Percentiles rank a stretch among this genome's conserved stretches.
Evolutionary conservation across 306 rosid genomes (phyloP).

Genomic region (Clitoria ternatea): DNA sequence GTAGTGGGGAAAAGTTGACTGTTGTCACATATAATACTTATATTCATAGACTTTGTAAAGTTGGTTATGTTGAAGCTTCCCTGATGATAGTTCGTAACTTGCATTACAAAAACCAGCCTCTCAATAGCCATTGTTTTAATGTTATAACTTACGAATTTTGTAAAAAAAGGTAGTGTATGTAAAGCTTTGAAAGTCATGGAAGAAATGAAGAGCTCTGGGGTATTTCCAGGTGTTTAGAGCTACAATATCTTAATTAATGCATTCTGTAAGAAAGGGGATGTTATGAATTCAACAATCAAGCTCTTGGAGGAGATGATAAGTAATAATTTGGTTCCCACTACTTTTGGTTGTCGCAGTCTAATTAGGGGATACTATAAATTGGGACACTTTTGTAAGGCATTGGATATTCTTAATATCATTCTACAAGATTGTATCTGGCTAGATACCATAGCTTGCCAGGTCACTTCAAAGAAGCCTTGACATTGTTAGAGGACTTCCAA

Average conservation of each 20-base stretch:
- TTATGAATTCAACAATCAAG: conserved; percentile 35
- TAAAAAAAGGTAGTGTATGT: conserved; percentile 27
- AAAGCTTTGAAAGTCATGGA: conserved; percentile 42
- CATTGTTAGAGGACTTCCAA: conserved; percentile 37
- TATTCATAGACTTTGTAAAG: conserved; percentile 52
- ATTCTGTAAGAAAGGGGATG: conserved; percentile 42
- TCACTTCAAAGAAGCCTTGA: conserved; percentile 39
- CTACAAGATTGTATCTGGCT: conserved; percentile 35
- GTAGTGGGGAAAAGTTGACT: conserved; percentile 40
- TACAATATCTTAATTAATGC: conserved; percentile 60
- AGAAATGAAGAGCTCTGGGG: conserved; percentile 45
- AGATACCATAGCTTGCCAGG: conserved; percentile 42
- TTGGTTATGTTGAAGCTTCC: conserved; percentile 38
- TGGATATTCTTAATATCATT: too few species aligned
- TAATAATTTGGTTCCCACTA: too few species aligned
- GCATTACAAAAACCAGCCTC: too few species aligned
- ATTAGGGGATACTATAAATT: conserved; percentile 44
- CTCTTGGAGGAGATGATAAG: conserved; percentile 44
- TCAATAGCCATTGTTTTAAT: conserved; percentile 49
- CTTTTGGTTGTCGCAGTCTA: too few species aligned
- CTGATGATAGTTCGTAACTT: conserved; percentile 31
- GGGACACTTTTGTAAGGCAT: conserved; percentile 30
- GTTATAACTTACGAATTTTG: conserved; percentile 42
- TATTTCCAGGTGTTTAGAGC: conserved; percentile 49
- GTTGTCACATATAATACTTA: conserved; percentile 49